phyloP scores from a whole-genome alignment of 2,329 filamentous ascomycete genomes.

The Ciborinia camelliae region DNA sequence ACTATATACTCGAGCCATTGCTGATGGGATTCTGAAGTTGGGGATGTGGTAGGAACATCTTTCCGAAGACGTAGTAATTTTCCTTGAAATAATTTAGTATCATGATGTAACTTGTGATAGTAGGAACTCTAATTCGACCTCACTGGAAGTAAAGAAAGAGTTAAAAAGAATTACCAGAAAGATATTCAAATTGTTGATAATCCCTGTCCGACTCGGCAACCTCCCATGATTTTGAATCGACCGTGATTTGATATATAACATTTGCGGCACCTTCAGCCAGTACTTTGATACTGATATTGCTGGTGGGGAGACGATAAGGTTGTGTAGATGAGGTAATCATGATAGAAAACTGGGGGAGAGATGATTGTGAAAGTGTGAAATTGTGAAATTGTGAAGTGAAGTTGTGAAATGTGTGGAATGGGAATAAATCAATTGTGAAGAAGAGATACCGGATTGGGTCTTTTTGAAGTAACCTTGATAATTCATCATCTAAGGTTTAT shows the following conservation, averaged over 20 bases:
- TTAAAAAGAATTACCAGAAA: not conserved
- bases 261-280: constrained; percentile 73
- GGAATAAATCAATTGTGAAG: not conserved
- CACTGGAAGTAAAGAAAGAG: not conserved
- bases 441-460: constrained; percentile 1
- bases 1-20: constrained; percentile 52
- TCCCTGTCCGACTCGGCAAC: constrained; percentile 5
- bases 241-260: constrained; percentile 62
- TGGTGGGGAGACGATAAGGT: not conserved
- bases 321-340: not conserved
- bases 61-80: constrained; percentile 62
- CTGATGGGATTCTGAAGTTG: constrained; percentile 40
- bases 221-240: constrained; percentile 31
- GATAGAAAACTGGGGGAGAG: not conserved
- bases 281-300: not conserved
- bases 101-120: not conserved
- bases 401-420: not conserved
- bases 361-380: not conserved
- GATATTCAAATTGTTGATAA: constrained; percentile 23
- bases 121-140: too few species aligned
- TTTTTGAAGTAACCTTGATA: not conserved
- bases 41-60: constrained; percentile 47
- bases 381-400: not conserved
- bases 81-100: constrained; percentile 35
- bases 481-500: constrained; percentile 1